Base-by-base conservation (phyloP, 148 eudicot genomes). In the Chenopodium suecicum region DNA sequence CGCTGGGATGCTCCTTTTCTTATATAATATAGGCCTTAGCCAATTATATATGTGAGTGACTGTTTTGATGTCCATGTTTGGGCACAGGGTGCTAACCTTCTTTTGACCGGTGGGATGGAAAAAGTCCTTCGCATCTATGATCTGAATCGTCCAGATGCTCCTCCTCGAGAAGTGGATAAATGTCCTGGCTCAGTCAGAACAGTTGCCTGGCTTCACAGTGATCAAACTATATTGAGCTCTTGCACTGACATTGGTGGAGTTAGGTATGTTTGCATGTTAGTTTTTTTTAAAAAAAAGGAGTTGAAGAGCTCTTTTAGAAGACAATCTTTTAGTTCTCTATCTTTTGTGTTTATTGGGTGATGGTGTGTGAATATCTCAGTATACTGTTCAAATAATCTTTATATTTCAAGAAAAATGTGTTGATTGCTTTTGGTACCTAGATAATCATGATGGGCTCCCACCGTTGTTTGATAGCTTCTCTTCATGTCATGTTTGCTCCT, bases 171-270 rank as follows among this genome's bases (percentile, higher is more conserved):
- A 87, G 90, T 92, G 75, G 97, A 95, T 65, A 92, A 90, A 67
- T 91, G 98, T 85, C 98, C 98, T 23, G 98, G 98, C 65, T 92
- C 99, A n/a, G 91, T 95, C 60, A 90, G 99, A 89, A 91, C 96
- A 32, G 89, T 95, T 84, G 88, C 93, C 65, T 95, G 98, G 94
- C 94, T 95, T 67, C 95, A 93, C 79, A 91, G 97, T 85, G 98
- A 95, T 82, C 98, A 93, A 85, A 95, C 94, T 64, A 95, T 95
- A 75, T 87, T 95, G 81, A 92, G 97, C 82, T 89, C 98, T 70
- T 93, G 93, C 74, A 86, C 91, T 73, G 98, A 95, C 84, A 90
- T 85, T 64, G 98, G 97, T 22, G 98, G 98, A 62, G 98, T 94
- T 70, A 94, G 98, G 98, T 94, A 89, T 76, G 85, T 20, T 76